Conservation (phyloP, 2,329 filamentous ascomycete genomes). For the Ceratocystiopsis brevicomis region DNA sequence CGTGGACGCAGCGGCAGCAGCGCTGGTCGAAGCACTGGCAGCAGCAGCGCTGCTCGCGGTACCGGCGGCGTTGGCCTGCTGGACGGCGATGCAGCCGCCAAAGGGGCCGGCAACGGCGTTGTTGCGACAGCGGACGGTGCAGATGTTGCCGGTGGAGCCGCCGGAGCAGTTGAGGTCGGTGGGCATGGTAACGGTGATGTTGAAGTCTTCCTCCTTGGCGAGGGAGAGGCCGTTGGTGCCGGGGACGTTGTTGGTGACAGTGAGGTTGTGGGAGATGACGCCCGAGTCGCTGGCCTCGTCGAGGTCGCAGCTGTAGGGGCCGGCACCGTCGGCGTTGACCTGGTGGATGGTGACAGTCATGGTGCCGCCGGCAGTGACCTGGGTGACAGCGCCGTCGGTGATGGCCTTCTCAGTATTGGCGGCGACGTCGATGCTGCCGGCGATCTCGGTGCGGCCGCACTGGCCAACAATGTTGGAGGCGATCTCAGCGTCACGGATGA, state of each 20-base stretch:
- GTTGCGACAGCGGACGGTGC: constrained; percentile 41
- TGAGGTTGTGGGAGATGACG: constrained; percentile 26
- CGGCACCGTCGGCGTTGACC: constrained; percentile 33
- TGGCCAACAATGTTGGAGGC: constrained; percentile 31
- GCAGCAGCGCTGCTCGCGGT: too few relatives aligned
- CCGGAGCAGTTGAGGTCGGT: constrained; percentile 28
- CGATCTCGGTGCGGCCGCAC: constrained; percentile 40
- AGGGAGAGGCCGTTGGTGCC: constrained; percentile 9
- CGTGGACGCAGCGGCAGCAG: too few relatives aligned
- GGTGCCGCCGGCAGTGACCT: constrained; percentile 26
- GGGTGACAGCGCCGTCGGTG: constrained; percentile 25
- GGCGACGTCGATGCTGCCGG: constrained; percentile 42
- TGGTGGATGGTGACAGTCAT: constrained; percentile 32
- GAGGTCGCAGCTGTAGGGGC: constrained; percentile 35
- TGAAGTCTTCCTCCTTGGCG: constrained; percentile 13
- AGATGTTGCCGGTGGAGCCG: constrained; percentile 37
- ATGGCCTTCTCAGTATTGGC: constrained; percentile 35
- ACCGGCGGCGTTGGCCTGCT: constrained; percentile 26
- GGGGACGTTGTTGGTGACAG: constrained; percentile 21
- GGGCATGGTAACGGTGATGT: constrained; percentile 38
- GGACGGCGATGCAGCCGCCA: constrained; percentile 33
- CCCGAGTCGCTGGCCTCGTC: constrained; percentile 28
- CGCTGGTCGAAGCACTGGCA: too few relatives aligned
- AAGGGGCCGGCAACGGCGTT: constrained; percentile 27
- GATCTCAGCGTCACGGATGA: constrained; percentile 39